Evolutionary conservation across 768 basidiomycete species (phyloP).

Genomic region (Rhodotorula kratochvilovae): DNA sequence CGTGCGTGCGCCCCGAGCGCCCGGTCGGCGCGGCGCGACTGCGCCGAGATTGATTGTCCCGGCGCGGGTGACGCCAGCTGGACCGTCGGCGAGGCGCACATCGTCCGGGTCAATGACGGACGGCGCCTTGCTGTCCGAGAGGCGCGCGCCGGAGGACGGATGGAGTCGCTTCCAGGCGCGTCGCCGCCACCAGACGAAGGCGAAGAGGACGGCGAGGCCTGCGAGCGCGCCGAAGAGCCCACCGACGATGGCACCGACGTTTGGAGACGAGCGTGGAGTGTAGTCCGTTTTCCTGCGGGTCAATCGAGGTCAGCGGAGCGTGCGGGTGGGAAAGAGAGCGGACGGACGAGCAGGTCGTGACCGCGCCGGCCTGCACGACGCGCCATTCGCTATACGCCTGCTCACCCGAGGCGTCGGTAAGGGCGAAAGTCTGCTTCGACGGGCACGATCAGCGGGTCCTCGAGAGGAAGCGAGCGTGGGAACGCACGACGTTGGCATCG

Average conservation of each 20-base stretch:
- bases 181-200: slow-evolving; percentile 8
- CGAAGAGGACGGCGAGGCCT: background rate
- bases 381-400: slow-evolving; percentile 16
- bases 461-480: background rate
- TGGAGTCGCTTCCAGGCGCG: background rate
- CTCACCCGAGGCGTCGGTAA: background rate
- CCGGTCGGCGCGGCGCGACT: too few species aligned
- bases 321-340: too few species aligned
- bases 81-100: background rate
- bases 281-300: slow-evolving; percentile 12
- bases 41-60: slow-evolving; percentile 27
- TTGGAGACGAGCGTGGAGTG: background rate
- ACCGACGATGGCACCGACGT: slow-evolving; percentile 17
- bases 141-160: background rate
- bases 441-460: too few species aligned
- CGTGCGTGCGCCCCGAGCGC: too few species aligned
- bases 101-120: slow-evolving; percentile 1
- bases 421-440: slow-evolving; percentile 8
- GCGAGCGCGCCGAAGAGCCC: slow-evolving; percentile 11
- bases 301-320: too few species aligned
- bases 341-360: slow-evolving; percentile 16
- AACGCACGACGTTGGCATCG: slow-evolving; percentile 24
- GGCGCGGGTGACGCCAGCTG: slow-evolving; percentile 2
- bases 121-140: background rate
- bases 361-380: slow-evolving; percentile 14